A percentile compares a stretch with the other conserved stretches of the same genome.
These are phyloP conservation scores for Plasmodium blacklocki DNA, from an alignment of 169 alveolate genomes.

Conservation along the genomic window DNA sequence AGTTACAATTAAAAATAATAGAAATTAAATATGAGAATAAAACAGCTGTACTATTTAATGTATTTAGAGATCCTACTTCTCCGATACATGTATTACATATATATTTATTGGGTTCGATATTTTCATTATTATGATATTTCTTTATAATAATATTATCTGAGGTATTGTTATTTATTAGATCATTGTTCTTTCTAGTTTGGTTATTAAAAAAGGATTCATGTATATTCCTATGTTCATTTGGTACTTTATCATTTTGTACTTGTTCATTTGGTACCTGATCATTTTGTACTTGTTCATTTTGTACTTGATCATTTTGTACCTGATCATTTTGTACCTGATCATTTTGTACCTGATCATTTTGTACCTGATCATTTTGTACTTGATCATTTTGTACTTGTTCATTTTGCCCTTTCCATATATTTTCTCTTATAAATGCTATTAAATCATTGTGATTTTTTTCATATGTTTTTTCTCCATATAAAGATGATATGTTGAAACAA, in stretches of 20 bases:
- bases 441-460: constrained; percentile 59
- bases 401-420: constrained; percentile 17
- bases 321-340: background rate
- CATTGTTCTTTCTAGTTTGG: background rate
- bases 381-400: background rate
- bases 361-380: background rate
- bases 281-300: background rate
- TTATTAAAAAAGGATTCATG: background rate
- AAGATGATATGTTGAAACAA: constrained; percentile 75
- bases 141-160: background rate
- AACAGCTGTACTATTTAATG: constrained; percentile 78
- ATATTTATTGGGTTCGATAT: constrained; percentile 72
- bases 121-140: background rate
- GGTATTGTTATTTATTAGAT: background rate
- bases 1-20: constrained; percentile 77
- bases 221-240: constrained; percentile 3
- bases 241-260: too few species aligned
- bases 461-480: constrained; percentile 52
- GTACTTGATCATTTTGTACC: background rate
- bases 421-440: constrained; percentile 40
- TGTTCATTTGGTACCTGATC: background rate
- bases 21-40: constrained; percentile 79
- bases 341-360: background rate
- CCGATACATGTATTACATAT: constrained; percentile 84
- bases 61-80: constrained; percentile 83